phyloP scores from a whole-genome alignment of 2,329 filamentous ascomycete species.

The Geosmithia putterillii region DNA sequence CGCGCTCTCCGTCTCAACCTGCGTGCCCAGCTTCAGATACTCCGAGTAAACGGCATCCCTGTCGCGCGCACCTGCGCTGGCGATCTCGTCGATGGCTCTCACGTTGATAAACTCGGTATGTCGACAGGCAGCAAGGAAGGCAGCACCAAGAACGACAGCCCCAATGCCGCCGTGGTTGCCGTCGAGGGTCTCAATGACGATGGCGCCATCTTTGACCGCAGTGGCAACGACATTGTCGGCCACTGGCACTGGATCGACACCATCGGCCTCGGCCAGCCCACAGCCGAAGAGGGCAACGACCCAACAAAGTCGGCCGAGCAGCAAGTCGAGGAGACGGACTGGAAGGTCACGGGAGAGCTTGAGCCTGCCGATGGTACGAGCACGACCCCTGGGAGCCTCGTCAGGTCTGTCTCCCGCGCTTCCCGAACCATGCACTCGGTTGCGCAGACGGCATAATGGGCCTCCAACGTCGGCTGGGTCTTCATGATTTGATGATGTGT shows the following conservation, averaged over 20 bases:
- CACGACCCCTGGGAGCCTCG: neutral
- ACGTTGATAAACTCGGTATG: constrained; percentile 20
- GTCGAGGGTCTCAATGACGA: constrained; percentile 32
- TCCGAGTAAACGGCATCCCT: constrained; percentile 35
- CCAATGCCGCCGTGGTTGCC: too few relatives aligned
- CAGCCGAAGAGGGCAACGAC: constrained; percentile 12
- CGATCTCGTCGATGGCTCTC: constrained; percentile 36
- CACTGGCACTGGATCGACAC: constrained; percentile 42
- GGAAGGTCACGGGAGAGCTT: constrained; percentile 19
- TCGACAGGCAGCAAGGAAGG: constrained; percentile 6
- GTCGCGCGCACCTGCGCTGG: constrained; percentile 35
- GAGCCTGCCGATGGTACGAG: constrained; percentile 8
- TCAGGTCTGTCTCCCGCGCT: neutral
- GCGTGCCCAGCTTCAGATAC: constrained; percentile 42
- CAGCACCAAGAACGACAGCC: too few relatives aligned
- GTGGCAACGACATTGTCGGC: constrained; percentile 23
- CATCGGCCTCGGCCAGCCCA: constrained; percentile 28
- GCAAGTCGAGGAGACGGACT: constrained; percentile 21
- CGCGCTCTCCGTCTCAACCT: constrained; percentile 46
- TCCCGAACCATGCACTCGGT: neutral
- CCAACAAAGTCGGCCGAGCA: constrained; percentile 15
- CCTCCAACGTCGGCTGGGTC: neutral
- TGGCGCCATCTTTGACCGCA: constrained; percentile 35
- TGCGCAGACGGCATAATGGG: neutral
- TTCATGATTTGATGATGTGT: neutral